Percentiles rank a stretch among this genome's conserved stretches.
phyloP scores from a whole-genome alignment of 2,329 filamentous ascomycete genomes.

The Monosporascus sp. region DNA sequence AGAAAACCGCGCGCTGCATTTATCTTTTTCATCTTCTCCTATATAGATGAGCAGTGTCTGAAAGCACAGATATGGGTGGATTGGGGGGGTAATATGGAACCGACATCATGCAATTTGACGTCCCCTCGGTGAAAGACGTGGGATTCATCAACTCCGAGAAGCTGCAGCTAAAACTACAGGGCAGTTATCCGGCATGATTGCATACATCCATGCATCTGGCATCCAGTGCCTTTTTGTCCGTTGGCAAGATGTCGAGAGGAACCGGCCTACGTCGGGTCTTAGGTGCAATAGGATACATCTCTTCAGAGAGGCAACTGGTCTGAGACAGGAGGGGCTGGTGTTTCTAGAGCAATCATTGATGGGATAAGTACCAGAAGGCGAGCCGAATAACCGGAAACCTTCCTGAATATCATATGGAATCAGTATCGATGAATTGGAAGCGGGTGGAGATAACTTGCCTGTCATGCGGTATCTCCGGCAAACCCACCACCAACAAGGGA shows the following conservation, averaged over 20 bases:
- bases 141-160: conserved; percentile 2
- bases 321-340: not conserved
- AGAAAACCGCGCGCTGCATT: not conserved
- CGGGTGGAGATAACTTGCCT: not conserved
- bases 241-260: not conserved
- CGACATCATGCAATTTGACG: conserved; percentile 1
- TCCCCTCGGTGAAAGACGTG: conserved; percentile 12
- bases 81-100: not conserved
- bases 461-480: not conserved
- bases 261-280: not conserved
- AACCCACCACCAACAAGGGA: not conserved
- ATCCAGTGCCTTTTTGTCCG: not conserved
- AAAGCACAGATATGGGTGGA: not conserved
- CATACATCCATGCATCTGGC: not conserved
- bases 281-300: not conserved
- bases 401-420: not conserved
- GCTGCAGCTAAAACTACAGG: conserved; percentile 1
- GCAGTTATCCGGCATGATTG: not conserved
- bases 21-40: not conserved
- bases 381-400: not conserved
- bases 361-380: not conserved
- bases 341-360: not conserved
- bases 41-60: not conserved
- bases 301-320: not conserved
- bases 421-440: not conserved